phyloP scores from a whole-genome alignment of 2,329 filamentous ascomycete species.

The Clonostachys rhizophaga region DNA sequence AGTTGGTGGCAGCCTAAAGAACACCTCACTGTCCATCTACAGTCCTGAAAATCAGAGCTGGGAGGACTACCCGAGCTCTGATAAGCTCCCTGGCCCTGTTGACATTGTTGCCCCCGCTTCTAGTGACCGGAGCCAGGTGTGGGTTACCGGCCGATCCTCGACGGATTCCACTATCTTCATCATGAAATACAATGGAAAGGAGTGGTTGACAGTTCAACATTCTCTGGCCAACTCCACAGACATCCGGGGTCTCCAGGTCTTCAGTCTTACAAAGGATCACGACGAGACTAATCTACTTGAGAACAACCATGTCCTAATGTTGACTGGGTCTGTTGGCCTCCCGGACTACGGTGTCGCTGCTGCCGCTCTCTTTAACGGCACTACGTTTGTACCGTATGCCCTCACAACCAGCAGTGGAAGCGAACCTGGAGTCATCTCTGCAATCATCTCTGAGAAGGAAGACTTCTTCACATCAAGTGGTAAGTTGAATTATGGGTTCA shows the following conservation, averaged over 20 bases:
- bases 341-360: conserved; percentile 76
- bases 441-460: conserved; percentile 77
- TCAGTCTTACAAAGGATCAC: conserved; percentile 68
- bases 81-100: conserved; percentile 73
- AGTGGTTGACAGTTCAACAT: conserved; percentile 63
- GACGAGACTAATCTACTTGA: conserved; percentile 58
- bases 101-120: conserved; percentile 72
- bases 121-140: conserved; percentile 67
- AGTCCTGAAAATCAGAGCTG: conserved; percentile 65
- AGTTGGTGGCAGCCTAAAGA: conserved; percentile 73
- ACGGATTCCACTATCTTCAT: conserved; percentile 68
- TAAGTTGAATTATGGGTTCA: conserved; percentile 35
- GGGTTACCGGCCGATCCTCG: conserved; percentile 68
- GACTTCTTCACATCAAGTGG: conserved; percentile 63
- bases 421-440: conserved; percentile 68
- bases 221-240: conserved; percentile 60
- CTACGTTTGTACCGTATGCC: conserved; percentile 70
- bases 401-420: conserved; percentile 67
- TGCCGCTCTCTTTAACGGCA: conserved; percentile 84
- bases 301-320: conserved; percentile 66
- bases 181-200: conserved; percentile 73
- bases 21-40: conserved; percentile 61
- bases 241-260: conserved; percentile 78
- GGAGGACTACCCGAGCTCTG: conserved; percentile 56
- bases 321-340: conserved; percentile 79